Percentiles rank a stretch among this genome's conserved stretches.
phyloP scores from a whole-genome alignment of 2,329 filamentous ascomycete species.

The Phoma sp. region DNA sequence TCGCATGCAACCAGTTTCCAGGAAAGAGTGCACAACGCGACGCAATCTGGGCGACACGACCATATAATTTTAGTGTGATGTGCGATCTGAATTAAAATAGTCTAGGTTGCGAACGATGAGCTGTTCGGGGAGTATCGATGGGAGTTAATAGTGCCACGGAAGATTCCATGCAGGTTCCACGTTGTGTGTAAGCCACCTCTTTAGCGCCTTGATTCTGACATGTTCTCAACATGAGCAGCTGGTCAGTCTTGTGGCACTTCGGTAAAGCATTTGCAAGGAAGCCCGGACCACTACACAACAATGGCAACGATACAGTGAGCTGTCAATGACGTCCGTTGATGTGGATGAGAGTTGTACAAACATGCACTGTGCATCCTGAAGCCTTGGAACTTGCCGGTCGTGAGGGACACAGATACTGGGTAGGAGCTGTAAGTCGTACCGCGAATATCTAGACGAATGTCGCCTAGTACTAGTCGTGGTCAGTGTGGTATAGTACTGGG shows the following conservation, averaged over 20 bases:
- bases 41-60: too few relatives aligned
- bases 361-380: background rate
- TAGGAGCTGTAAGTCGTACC: background rate
- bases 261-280: background rate
- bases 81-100: too few relatives aligned
- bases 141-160: slow-evolving; percentile 1
- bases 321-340: background rate
- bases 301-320: slow-evolving; percentile 1
- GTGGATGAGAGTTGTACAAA: background rate
- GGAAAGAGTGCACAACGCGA: background rate
- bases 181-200: slow-evolving; percentile 10
- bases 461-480: background rate
- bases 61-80: too few relatives aligned
- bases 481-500: background rate
- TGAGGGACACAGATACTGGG: background rate
- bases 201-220: slow-evolving; percentile 12
- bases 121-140: background rate
- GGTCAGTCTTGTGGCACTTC: background rate
- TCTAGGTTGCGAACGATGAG: too few relatives aligned
- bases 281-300: background rate
- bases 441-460: background rate
- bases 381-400: background rate
- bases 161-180: slow-evolving; percentile 19
- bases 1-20: slow-evolving; percentile 1
- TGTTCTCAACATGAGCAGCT: slow-evolving; percentile 10